These are phyloP conservation scores for Termitomyces sp. DNA, from an alignment of 768 basidiomycete species.

Conservation along the genomic window DNA sequence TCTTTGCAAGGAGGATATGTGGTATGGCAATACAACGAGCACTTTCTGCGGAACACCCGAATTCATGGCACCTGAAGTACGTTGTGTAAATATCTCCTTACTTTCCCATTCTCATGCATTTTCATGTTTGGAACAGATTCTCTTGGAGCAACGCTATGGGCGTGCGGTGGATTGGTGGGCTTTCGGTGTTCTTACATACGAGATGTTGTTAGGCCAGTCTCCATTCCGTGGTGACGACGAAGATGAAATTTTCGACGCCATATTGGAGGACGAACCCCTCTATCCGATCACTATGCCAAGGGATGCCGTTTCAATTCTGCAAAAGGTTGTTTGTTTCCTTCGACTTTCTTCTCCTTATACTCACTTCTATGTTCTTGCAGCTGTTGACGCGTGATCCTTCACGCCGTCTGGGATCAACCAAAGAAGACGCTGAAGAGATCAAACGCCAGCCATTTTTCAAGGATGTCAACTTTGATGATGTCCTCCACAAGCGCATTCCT, in stretches of 20 bases:
- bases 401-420: conserved; percentile 86
- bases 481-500: conserved; percentile 95
- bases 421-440: conserved; percentile 94
- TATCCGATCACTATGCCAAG: conserved; percentile 99
- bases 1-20: conserved; percentile 99
- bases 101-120: not conserved
- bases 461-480: conserved; percentile 95
- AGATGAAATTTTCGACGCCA: conserved; percentile 99
- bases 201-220: conserved; percentile 98
- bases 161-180: conserved; percentile 99
- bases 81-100: conserved; percentile 8
- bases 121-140: conserved; percentile 53
- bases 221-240: conserved; percentile 99
- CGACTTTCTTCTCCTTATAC: not conserved
- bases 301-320: conserved; percentile 91
- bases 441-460: conserved; percentile 98
- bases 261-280: conserved; percentile 94
- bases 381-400: conserved; percentile 87
- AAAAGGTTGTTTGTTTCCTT: conserved; percentile 56
- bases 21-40: conserved; percentile 91
- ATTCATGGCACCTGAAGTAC: conserved; percentile 98
- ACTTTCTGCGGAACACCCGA: conserved; percentile 99
- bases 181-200: conserved; percentile 96
- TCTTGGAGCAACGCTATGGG: conserved; percentile 98
- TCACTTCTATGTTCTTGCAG: conserved; percentile 31